Conservation (phyloP, 2,329 filamentous ascomycete genomes). For the Xylogone sp. region DNA sequence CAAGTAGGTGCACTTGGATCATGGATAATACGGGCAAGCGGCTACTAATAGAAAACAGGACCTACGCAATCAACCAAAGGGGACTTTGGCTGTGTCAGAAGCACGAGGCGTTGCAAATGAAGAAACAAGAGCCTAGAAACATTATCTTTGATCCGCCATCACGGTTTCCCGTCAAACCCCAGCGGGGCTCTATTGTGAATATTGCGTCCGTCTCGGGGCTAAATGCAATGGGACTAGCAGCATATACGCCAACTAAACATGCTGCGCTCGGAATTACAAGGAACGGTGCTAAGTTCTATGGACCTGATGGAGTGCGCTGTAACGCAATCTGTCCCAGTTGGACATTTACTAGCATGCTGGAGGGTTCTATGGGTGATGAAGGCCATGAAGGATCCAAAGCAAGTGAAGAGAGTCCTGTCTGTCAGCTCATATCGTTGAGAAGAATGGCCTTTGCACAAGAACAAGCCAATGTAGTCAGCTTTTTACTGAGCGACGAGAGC, state of each 20-base stretch:
- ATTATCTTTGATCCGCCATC: neutral
- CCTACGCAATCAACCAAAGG: neutral
- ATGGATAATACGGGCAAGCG: neutral
- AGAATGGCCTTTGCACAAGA: neutral
- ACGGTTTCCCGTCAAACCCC: neutral
- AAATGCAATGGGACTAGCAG: neutral
- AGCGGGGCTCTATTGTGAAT: conserved; percentile 32
- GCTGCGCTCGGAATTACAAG: neutral
- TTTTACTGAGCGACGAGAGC: conserved; percentile 59
- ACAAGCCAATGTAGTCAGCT: conserved; percentile 45
- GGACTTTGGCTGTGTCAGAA: neutral
- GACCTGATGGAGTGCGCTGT: neutral
- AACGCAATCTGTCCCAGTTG: neutral
- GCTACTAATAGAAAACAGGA: neutral
- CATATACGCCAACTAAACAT: neutral
- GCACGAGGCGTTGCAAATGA: neutral
- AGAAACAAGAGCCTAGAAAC: neutral
- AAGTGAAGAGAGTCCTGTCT: neutral
- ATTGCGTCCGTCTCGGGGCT: conserved; percentile 29
- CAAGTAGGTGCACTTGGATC: neutral
- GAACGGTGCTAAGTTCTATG: neutral
- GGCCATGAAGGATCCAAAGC: neutral
- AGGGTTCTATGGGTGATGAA: neutral
- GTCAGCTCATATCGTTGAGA: neutral
- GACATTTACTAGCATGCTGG: neutral